These are phyloP conservation scores for Fusarium brachygibbosum DNA, from an alignment of 2,329 filamentous ascomycete genomes.

Conservation along the genomic window DNA sequence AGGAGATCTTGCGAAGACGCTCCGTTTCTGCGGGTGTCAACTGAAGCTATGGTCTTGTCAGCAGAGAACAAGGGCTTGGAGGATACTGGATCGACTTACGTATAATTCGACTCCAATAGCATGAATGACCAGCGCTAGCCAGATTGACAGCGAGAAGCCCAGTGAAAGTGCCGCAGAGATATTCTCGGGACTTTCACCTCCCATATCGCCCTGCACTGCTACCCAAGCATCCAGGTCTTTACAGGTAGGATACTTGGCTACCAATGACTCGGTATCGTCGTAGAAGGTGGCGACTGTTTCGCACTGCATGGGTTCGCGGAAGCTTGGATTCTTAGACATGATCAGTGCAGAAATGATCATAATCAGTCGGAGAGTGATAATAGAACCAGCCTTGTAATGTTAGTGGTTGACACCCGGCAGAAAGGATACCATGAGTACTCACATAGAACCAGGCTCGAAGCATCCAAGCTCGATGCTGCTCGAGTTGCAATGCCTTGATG, in stretches of 20 bases:
- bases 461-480: conserved; percentile 75
- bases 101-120: conserved; percentile 26
- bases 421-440: not conserved
- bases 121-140: conserved; percentile 18
- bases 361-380: conserved; percentile 23
- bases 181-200: conserved; percentile 11
- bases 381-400: conserved; percentile 8
- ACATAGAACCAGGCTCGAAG: conserved; percentile 55
- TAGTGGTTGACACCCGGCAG: accelerated
- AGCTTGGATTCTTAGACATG: conserved; percentile 26
- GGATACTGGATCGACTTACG: not conserved
- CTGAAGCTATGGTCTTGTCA: conserved; percentile 5
- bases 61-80: accelerated
- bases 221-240: conserved; percentile 12
- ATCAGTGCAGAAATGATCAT: conserved; percentile 18
- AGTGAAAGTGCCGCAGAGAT: conserved; percentile 16
- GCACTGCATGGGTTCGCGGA: conserved; percentile 18
- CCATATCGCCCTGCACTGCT: conserved; percentile 23
- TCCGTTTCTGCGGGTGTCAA: conserved; percentile 25
- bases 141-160: conserved; percentile 11
- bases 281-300: conserved; percentile 24
- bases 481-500: conserved; percentile 71
- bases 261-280: not conserved
- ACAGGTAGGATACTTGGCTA: conserved; percentile 12
- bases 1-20: conserved; percentile 16